These are phyloP conservation scores for Chytriomyces confervae DNA, from an alignment of 192 early-diverging fungal species.

Conservation along the genomic window DNA sequence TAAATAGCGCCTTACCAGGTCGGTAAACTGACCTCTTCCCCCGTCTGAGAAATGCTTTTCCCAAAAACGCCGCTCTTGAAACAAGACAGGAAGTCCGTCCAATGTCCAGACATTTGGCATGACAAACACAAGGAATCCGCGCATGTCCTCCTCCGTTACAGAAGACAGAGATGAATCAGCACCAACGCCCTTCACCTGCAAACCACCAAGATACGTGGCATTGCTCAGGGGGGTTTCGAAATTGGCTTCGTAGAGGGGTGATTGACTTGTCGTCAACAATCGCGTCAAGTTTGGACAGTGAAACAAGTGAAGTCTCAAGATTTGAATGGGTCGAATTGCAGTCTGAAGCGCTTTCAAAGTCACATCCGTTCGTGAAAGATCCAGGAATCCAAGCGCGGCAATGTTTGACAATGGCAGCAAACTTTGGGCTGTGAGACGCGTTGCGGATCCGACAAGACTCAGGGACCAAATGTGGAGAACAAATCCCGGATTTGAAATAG, in stretches of 20 bases:
- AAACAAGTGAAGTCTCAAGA: conserved; percentile 40
- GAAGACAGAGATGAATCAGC: conserved; percentile 16
- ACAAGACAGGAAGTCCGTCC: conserved; percentile 44
- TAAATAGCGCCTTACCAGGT: conserved; percentile 22
- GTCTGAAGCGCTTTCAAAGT: conserved; percentile 39
- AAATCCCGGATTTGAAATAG: not conserved
- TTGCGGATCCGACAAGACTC: conserved; percentile 18
- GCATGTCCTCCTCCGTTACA: conserved; percentile 7
- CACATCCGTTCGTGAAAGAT: conserved; percentile 47
- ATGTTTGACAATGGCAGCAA: conserved; percentile 29
- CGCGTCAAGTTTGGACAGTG: conserved; percentile 29
- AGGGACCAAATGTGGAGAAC: conserved; percentile 36
- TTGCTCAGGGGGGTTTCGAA: no score
- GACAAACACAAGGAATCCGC: conserved; percentile 44
- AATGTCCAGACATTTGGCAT: conserved; percentile 52
- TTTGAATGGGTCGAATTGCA: conserved; percentile 33
- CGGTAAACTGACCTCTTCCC: conserved; percentile 34
- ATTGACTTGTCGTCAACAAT: not conserved
- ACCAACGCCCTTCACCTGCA: conserved; percentile 13
- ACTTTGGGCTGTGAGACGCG: not conserved
- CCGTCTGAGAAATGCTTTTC: conserved; percentile 16
- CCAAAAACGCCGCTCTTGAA: conserved; percentile 47
- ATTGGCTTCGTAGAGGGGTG: no score
- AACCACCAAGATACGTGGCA: no score
- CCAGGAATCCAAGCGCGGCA: conserved; percentile 47